Percentiles rank a stretch among this genome's conserved stretches.
Evolutionary conservation across 495 filamentous ascomycete species (phyloP).

Genomic region (Emericellopsis terricola): DNA sequence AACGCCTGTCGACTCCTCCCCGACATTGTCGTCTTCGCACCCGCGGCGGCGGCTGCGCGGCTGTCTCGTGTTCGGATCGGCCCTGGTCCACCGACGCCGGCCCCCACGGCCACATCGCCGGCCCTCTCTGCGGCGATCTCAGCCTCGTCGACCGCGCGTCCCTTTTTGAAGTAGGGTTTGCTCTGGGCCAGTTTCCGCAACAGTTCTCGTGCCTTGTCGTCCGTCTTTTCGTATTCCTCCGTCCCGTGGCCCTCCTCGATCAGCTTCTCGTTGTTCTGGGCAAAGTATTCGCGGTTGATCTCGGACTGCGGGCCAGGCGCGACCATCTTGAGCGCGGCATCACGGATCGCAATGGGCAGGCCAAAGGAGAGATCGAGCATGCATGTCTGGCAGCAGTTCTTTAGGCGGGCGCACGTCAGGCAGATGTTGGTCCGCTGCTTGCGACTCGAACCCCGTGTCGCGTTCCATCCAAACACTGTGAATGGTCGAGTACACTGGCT

Average conservation of each 20-base stretch:
- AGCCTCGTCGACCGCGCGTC: constrained; percentile 37
- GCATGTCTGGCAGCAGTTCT: constrained; percentile 97
- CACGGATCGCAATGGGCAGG: constrained; percentile 77
- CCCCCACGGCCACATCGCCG: constrained; percentile 25
- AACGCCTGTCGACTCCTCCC: constrained; percentile 40
- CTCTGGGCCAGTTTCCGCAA: constrained; percentile 71
- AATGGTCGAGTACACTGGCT: constrained; percentile 71
- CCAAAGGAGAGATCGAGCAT: constrained; percentile 96
- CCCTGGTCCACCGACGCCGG: constrained; percentile 31
- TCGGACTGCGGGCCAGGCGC: constrained; percentile 78
- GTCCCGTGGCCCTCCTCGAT: constrained; percentile 77
- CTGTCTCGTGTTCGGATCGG: constrained; percentile 54
- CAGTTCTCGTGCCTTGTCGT: constrained; percentile 86
- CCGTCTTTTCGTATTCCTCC: constrained; percentile 86
- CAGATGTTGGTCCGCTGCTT: constrained; percentile 83
- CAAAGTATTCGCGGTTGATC: constrained; percentile 93
- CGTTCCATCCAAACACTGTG: constrained; percentile 85
- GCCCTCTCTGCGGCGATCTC: constrained; percentile 20
- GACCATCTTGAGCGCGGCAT: constrained; percentile 96
- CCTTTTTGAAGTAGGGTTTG: constrained; percentile 84
- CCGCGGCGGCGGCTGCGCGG: constrained; percentile 30
- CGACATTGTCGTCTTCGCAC: constrained; percentile 24
- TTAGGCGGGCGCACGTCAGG: constrained; percentile 83
- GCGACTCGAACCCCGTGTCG: constrained; percentile 70
- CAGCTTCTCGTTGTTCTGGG: constrained; percentile 88